Base-by-base conservation (phyloP, 768 basidiomycete genomes). In the Trametes cinnabarina region DNA sequence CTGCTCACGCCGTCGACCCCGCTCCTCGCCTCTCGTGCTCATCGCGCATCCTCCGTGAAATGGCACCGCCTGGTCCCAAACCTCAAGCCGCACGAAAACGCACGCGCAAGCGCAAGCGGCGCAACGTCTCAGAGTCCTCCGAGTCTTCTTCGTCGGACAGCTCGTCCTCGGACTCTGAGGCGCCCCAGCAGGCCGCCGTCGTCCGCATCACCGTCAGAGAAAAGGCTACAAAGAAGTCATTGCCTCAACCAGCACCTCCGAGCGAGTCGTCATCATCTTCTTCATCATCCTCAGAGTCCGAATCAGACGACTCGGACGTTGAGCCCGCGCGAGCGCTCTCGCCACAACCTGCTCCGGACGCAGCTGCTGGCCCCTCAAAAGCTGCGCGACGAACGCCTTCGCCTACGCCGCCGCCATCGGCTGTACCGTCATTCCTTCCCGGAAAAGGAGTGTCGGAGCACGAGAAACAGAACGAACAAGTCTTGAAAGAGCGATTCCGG, bases 401-500 rank as follows among this genome's bases (percentile, higher is more conserved):
- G 1, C 73, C 70, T 1, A 62, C 71, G 0, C 74, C 74, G 8
- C 69, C 69, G 19, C 69, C 72, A 0, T 51, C 61, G 1, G 39
- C 65, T 5, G 73, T 88, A 10, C 88, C 87, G 0, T 75, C 87
- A 1, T 88, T 91, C 65, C 65, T 87, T 12, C 76, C 82, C 3
- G 61, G 71, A 17, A 62, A 63, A 17, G 66, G 65, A 0, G 49
- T 66, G 3, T 49, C 60, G 14, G 70, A 67, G 22, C 71, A 75
- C 30, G 66, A 71, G 6, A 64, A 68, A 14, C 70, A 77, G 44
- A 71, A 75, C 28, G 87, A 92, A 58, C 73, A 79, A 42, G 67
- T 69, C 8, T 69, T 92, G 67, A 86, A 84, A 65, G 82, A 82
- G 32, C 82, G 77, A 42, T 94, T 94, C 69, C 76, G 86, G 54